Base-by-base conservation (phyloP, 2,329 filamentous ascomycete genomes). In the Xylariaceae sp. region DNA sequence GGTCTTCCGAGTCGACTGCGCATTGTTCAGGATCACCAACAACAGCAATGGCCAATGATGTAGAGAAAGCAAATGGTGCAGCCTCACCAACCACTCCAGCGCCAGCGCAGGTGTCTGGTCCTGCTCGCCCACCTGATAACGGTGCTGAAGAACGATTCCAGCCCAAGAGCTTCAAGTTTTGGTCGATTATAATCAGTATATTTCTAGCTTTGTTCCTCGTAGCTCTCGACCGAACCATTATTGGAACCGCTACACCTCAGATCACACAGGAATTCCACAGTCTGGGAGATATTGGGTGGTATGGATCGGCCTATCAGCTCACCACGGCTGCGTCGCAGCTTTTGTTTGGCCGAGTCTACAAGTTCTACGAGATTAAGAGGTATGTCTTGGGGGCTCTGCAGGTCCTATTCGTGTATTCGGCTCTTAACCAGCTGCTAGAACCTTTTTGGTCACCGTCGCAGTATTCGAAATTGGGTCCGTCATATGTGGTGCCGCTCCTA, bases 271-370 rank as follows among this genome's bases (percentile, higher is more conserved):
- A 82, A 16, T 83, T 84, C 65, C 70, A 80, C 40, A 80, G 81
- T 45, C 69, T 85, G 2, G 77, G 78, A 2, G 84, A 87, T 56
- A 81, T 86, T 51, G 82, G 82, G 45, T 87, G 84, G 84, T 86
- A 86, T 66, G 82, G 80, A 4, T 82, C 81, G 30, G 77, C 81
- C 1, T 84, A 85, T 65, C 80, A 85, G 75, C 72, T 86, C 58
- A 84, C 82, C 10, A 81, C 81, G 2, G 77, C 80, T 6, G 79
- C 80, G n/a, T 78, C 75, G 15, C 78, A 82, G 61, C 72, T 81
- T 3, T 63, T 82, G 7, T 83, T 80, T 62, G 81, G 81, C 6
- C 73, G 79, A 32, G 73, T 83, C 32, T 84, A 81, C 65, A 77
- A 75, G 57, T 80, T 80, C 58, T 83, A 81, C 59, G 73, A 77